These are phyloP conservation scores for Zizania latifolia DNA, from an alignment of 176 grass and related monocot genomes.

Conservation along the genomic window DNA sequence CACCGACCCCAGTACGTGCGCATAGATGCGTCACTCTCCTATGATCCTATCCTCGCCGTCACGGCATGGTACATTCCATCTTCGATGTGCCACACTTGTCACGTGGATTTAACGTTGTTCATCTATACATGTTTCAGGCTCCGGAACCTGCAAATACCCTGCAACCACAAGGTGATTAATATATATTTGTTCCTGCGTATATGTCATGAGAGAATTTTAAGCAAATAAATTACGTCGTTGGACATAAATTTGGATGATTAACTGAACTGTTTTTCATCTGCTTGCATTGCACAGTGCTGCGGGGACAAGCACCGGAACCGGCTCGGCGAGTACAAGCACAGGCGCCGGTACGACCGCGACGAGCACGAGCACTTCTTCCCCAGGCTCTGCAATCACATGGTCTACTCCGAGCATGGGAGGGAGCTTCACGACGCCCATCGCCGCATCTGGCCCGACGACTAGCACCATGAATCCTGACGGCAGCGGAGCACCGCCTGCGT, in stretches of 20 bases:
- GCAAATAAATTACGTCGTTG: too few species aligned
- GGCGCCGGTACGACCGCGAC: background rate
- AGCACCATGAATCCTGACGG: slow-evolving; percentile 20
- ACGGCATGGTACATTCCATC: too few species aligned
- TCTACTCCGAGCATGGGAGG: slow-evolving; percentile 31
- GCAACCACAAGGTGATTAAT: slow-evolving; percentile 37
- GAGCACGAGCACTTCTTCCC: background rate
- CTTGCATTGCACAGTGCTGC: slow-evolving; percentile 16
- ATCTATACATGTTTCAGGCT: too few species aligned
- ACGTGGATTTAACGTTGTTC: too few species aligned
- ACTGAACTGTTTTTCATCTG: background rate
- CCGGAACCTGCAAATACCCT: slow-evolving; percentile 55
- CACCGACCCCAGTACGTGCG: slow-evolving; percentile 49
- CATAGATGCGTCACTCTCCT: background rate
- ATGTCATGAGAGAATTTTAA: too few species aligned
- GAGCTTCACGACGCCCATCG: slow-evolving; percentile 34
- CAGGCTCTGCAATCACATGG: slow-evolving; percentile 15
- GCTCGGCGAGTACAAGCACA: too few species aligned
- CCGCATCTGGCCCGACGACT: slow-evolving; percentile 17
- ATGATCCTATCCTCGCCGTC: too few species aligned
- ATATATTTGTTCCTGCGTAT: too few species aligned
- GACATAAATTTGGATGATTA: background rate
- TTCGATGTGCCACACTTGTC: too few species aligned
- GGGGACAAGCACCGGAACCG: too few species aligned
- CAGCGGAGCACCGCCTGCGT: background rate